Percentiles rank a stretch among this genome's conserved stretches.
Evolutionary conservation across 225 moss, liverwort and hornwort species (phyloP).

Genomic region (Takakia lepidozioides): DNA sequence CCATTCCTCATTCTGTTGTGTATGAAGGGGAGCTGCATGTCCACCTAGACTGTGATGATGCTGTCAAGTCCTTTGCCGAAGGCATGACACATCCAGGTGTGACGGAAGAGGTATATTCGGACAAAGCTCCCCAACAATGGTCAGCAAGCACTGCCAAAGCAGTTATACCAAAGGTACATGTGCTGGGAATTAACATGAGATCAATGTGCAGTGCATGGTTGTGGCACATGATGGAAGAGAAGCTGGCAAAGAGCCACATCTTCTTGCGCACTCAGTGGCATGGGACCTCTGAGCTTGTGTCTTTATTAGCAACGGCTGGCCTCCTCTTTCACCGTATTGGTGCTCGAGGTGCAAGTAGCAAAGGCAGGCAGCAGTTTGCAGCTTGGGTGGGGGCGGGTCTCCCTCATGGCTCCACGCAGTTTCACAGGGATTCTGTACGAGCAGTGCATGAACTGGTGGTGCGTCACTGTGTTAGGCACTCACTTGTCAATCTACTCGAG

Average conservation of each 20-base stretch:
- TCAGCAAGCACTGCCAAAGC: conserved; percentile 16
- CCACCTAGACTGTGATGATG: conserved; percentile 50
- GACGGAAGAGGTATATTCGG: conserved; percentile 24
- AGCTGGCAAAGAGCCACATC: conserved; percentile 57
- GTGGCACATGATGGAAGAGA: conserved; percentile 92
- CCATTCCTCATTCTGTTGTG: conserved; percentile 60
- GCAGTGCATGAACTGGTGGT: conserved; percentile 80
- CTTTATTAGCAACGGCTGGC: conserved; percentile 68
- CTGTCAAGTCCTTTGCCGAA: conserved; percentile 15
- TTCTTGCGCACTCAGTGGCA: conserved; percentile 78
- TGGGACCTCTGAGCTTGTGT: conserved; percentile 76
- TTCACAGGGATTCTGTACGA: conserved; percentile 73
- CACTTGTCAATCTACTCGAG: conserved; percentile 64
- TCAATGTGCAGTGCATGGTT: conserved; percentile 73
- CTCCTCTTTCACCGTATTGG: conserved; percentile 60
- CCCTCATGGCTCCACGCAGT: conserved; percentile 25
- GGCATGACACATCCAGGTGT: conserved; percentile 36
- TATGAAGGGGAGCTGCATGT: conserved; percentile 54
- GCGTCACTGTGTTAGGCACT: conserved; percentile 76
- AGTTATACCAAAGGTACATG: conserved; percentile 65
- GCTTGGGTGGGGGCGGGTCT: conserved; percentile 19
- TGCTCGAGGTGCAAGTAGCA: conserved; percentile 30
- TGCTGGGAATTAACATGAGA: conserved; percentile 62
- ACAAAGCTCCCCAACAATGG: conserved; percentile 26
- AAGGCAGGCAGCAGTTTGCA: conserved; percentile 39